Evolutionary conservation across 257 asterid genomes (phyloP).

Genomic region (Thymus quinquecostatus): DNA sequence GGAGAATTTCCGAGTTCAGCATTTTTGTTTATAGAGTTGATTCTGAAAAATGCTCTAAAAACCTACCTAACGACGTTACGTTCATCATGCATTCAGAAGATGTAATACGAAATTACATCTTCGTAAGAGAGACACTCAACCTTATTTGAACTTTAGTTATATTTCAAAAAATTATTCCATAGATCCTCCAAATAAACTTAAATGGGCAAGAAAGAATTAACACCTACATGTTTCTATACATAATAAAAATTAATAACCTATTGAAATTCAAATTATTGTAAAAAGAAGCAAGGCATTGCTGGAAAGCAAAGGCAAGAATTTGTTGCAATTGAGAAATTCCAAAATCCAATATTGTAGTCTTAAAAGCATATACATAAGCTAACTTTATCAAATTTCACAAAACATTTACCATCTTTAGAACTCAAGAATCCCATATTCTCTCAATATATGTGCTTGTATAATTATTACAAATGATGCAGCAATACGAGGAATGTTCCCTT

Average conservation of each 20-base stretch:
- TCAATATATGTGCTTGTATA: neutral
- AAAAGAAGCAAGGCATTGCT: conserved; percentile 34
- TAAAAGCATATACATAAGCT: conserved; percentile 58
- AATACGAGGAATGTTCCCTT: conserved; percentile 1
- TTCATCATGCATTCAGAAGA: too few species aligned
- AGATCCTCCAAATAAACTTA: too few species aligned
- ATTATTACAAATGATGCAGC: conserved; percentile 17
- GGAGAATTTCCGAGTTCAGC: too few species aligned
- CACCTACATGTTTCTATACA: neutral
- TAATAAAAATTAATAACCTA: neutral
- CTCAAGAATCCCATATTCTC: conserved; percentile 29
- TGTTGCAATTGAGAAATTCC: conserved; percentile 50
- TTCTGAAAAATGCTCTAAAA: too few species aligned
- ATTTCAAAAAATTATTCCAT: too few species aligned
- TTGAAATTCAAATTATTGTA: neutral
- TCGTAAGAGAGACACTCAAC: too few species aligned
- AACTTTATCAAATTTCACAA: conserved; percentile 68
- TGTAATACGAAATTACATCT: too few species aligned
- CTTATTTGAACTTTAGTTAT: too few species aligned
- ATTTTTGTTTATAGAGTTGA: too few species aligned
- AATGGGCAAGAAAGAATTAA: too few species aligned
- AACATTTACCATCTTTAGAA: conserved; percentile 45
- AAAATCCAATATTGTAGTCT: conserved; percentile 46
- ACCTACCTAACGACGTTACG: too few species aligned
- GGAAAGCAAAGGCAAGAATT: conserved; percentile 43